Conservation (phyloP, 345 rosid species). For the Excoecaria agallocha region DNA sequence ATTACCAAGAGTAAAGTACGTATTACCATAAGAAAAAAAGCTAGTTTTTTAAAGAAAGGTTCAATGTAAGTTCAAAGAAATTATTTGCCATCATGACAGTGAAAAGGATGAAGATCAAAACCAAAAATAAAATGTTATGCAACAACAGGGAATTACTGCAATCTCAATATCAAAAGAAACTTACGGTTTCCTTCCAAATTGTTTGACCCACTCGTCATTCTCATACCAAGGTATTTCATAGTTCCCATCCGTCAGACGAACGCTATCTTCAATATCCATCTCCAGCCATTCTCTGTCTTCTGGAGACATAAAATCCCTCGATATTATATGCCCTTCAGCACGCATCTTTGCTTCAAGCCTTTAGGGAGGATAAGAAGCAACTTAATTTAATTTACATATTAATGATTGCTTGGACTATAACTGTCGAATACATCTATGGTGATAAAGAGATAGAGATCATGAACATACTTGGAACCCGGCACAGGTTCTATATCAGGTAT, state of each 20-base stretch:
- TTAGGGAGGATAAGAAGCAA: conserved; percentile 18
- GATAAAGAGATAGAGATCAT: conserved; percentile 10
- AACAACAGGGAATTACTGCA: neutral
- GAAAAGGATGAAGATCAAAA: conserved; percentile 1
- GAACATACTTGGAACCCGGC: conserved; percentile 87
- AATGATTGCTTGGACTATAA: neutral
- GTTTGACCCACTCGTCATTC: conserved; percentile 64
- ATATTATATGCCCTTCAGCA: conserved; percentile 76
- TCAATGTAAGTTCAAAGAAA: neutral
- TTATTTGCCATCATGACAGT: no score
- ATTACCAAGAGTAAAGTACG: neutral
- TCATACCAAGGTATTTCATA: conserved; percentile 73
- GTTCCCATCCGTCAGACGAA: conserved; percentile 44
- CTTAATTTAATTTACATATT: conserved; percentile 2
- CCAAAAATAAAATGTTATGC: neutral
- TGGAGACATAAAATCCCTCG: conserved; percentile 73
- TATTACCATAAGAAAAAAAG: neutral
- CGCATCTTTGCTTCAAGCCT: conserved; percentile 96
- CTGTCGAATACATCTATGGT: neutral
- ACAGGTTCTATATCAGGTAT: conserved; percentile 87
- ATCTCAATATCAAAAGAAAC: conserved; percentile 23
- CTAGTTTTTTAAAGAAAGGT: neutral
- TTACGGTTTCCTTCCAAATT: conserved; percentile 84
- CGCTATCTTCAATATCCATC: conserved; percentile 86
- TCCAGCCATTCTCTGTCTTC: conserved; percentile 93